Evolutionary conservation across 768 basidiomycete genomes (phyloP).

Genomic region (Cystobasidium onofrii): DNA sequence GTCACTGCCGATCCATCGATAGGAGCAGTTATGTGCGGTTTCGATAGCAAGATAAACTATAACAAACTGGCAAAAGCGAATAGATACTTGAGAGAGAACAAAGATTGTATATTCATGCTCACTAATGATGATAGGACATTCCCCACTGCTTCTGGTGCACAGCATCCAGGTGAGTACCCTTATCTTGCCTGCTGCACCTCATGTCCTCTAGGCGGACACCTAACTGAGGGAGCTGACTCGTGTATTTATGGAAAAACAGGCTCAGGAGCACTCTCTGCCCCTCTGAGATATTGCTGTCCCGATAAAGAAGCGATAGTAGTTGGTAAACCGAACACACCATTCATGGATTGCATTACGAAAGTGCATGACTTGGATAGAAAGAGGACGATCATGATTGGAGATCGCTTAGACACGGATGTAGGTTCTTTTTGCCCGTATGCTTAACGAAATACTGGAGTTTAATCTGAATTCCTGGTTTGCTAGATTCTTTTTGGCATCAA

Average conservation of each 20-base stretch:
- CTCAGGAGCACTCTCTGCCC: constrained; percentile 71
- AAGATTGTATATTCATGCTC: constrained; percentile 67
- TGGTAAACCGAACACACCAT: constrained; percentile 81
- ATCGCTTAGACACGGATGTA: constrained; percentile 80
- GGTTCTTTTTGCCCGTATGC: too few relatives aligned
- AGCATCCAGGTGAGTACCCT: constrained; percentile 62
- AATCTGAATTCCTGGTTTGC: too few relatives aligned
- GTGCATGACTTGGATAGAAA: constrained; percentile 75
- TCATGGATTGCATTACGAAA: constrained; percentile 85
- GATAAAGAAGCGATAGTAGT: constrained; percentile 65
- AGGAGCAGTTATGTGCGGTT: constrained; percentile 88
- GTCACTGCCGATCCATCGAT: constrained; percentile 59
- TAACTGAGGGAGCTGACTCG: too few relatives aligned
- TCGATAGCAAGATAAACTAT: constrained; percentile 76
- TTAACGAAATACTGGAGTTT: too few relatives aligned
- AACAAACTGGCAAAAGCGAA: constrained; percentile 89
- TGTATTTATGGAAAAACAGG: constrained; percentile 39
- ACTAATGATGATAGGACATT: constrained; percentile 87
- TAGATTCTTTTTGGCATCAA: constrained; percentile 78
- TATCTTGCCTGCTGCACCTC: too few relatives aligned
- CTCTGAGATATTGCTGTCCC: constrained; percentile 60
- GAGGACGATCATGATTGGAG: constrained; percentile 88
- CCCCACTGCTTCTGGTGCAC: constrained; percentile 54
- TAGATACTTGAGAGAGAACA: constrained; percentile 60
- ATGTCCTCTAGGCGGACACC: too few relatives aligned